These are phyloP conservation scores for Hyaloperonospora arabidopsidis DNA, from an alignment of 352 stramenopile genomes.

Conservation along the genomic window DNA sequence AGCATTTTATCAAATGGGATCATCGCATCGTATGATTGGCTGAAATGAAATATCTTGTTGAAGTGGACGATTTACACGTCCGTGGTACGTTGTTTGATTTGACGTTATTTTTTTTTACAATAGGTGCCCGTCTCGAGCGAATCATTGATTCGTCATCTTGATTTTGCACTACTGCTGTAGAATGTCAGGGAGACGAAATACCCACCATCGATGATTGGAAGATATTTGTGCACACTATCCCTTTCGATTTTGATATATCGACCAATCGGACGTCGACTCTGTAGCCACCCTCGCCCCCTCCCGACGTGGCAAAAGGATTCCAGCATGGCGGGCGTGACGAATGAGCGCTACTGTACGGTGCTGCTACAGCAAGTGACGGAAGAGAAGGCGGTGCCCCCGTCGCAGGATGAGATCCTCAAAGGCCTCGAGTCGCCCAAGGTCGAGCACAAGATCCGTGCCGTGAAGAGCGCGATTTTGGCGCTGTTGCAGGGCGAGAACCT, in stretches of 20 bases:
- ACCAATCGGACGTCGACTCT: slow-evolving; percentile 19
- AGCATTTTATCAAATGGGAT: slow-evolving; percentile 4
- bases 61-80: too few species aligned
- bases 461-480: slow-evolving; percentile 98
- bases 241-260: slow-evolving; percentile 6
- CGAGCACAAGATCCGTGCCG: slow-evolving; percentile 94
- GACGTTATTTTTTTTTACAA: too few species aligned
- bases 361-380: slow-evolving; percentile 52
- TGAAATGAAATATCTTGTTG: neutral
- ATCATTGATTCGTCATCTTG: too few species aligned
- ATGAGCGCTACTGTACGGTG: slow-evolving; percentile 84
- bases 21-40: neutral
- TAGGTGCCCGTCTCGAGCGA: too few species aligned
- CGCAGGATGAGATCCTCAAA: slow-evolving; percentile 96
- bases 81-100: too few species aligned
- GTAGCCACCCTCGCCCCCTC: slow-evolving; percentile 8
- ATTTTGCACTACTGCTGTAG: too few species aligned
- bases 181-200: too few species aligned
- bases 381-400: slow-evolving; percentile 64
- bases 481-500: slow-evolving; percentile 98
- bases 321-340: slow-evolving; percentile 57
- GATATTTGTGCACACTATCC: too few species aligned
- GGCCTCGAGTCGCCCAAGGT: slow-evolving; percentile 92
- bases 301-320: slow-evolving; percentile 23
- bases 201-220: too few species aligned